phyloP scores from a whole-genome alignment of 352 stramenopile species.

The Phytopythium vexans region DNA sequence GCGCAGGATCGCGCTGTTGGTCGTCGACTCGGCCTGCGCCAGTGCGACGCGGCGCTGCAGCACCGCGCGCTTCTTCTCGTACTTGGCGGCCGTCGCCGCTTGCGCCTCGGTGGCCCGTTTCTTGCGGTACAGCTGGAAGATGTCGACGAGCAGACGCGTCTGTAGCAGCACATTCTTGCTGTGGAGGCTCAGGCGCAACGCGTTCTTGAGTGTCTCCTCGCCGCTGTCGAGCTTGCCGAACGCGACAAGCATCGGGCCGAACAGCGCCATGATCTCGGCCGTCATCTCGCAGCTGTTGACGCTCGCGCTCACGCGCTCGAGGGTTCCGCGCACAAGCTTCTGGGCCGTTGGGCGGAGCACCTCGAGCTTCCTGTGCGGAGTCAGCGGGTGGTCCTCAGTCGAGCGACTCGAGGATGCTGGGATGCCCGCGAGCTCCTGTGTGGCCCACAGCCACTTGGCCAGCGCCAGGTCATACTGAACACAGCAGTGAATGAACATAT shows the following conservation, averaged over 20 bases:
- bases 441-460: slow-evolving; percentile 78
- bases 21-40: slow-evolving; percentile 37
- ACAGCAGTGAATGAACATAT: not conserved
- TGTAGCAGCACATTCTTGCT: slow-evolving; percentile 78
- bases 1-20: slow-evolving; percentile 33
- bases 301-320: slow-evolving; percentile 37
- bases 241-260: slow-evolving; percentile 50
- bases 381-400: slow-evolving; percentile 6
- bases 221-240: slow-evolving; percentile 35
- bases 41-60: slow-evolving; percentile 43
- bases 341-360: slow-evolving; percentile 37
- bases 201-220: slow-evolving; percentile 61
- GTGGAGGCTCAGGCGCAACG: slow-evolving; percentile 44
- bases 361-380: slow-evolving; percentile 33
- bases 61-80: slow-evolving; percentile 60
- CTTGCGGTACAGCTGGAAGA: slow-evolving; percentile 48
- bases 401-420: slow-evolving; percentile 5
- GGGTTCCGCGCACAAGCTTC: slow-evolving; percentile 39
- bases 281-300: slow-evolving; percentile 56
- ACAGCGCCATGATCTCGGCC: slow-evolving; percentile 67
- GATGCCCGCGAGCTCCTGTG: slow-evolving; percentile 16
- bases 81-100: slow-evolving; percentile 47
- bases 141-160: slow-evolving; percentile 45
- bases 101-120: slow-evolving; percentile 37
- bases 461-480: slow-evolving; percentile 63